These are phyloP conservation scores for Exophiala sp. DNA, from an alignment of 2,329 filamentous ascomycete genomes.

Conservation along the genomic window DNA sequence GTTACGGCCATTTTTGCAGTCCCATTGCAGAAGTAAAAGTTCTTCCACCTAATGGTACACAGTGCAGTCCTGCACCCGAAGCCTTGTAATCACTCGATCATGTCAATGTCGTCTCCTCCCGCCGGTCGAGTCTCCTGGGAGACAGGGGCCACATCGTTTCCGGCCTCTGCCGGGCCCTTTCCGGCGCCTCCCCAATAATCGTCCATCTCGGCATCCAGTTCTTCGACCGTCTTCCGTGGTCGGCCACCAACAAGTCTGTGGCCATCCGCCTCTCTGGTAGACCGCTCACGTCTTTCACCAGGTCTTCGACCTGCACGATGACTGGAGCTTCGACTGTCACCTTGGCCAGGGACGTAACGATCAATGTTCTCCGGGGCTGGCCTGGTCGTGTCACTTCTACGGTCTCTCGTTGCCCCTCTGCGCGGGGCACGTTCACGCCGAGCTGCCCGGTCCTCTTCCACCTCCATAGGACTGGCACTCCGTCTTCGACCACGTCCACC, in stretches of 20 bases:
- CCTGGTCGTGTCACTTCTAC: constrained; percentile 50
- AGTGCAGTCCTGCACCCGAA: neutral
- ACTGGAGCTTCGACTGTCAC: constrained; percentile 38
- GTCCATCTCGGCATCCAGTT: constrained; percentile 93
- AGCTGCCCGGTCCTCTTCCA: constrained; percentile 34
- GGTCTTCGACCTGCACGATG: constrained; percentile 43
- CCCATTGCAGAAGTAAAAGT: neutral
- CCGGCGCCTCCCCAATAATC: constrained; percentile 68
- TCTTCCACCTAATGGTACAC: neutral
- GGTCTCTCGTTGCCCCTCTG: constrained; percentile 36
- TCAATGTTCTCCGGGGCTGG: constrained; percentile 65
- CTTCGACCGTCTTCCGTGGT: constrained; percentile 79
- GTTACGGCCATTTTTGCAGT: neutral
- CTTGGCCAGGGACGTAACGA: constrained; percentile 65
- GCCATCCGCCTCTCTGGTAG: constrained; percentile 33
- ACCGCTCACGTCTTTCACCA: constrained; percentile 38
- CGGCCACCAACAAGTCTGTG: constrained; percentile 50
- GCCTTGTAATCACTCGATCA: constrained; percentile 55
- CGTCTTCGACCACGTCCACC: constrained; percentile 35
- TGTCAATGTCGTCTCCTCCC: constrained; percentile 57
- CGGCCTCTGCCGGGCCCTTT: constrained; percentile 35
- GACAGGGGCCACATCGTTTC: constrained; percentile 30
- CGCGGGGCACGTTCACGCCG: constrained; percentile 39
- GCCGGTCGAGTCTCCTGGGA: constrained; percentile 30
- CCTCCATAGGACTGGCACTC: constrained; percentile 40